Evolutionary conservation across 495 filamentous ascomycete species (phyloP).

Genomic region (Tricharina praecox): DNA sequence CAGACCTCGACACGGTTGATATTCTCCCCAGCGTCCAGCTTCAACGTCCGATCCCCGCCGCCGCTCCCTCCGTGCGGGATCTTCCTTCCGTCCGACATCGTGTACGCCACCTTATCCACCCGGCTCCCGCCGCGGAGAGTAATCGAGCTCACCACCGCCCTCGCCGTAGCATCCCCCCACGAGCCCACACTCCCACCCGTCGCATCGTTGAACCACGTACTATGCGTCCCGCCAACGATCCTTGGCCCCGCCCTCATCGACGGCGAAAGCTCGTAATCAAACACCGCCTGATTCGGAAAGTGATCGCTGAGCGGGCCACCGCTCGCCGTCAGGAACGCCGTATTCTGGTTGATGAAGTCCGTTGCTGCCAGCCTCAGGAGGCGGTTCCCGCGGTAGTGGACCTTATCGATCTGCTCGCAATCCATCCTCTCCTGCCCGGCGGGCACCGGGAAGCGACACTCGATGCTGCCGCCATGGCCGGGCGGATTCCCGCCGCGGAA

Average conservation of each 20-base stretch:
- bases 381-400: slow-evolving; percentile 2
- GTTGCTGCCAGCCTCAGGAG: slow-evolving; percentile 6
- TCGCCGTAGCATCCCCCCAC: slow-evolving; percentile 22
- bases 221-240: slow-evolving; percentile 33
- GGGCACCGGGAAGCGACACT: slow-evolving; percentile 8
- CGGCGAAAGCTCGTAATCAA: slow-evolving; percentile 35
- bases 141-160: slow-evolving; percentile 29
- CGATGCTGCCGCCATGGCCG: slow-evolving; percentile 1
- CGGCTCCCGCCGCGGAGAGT: slow-evolving; percentile 35
- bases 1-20: neutral
- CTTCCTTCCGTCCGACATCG: slow-evolving; percentile 31
- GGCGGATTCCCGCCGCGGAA: slow-evolving; percentile 6
- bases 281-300: slow-evolving; percentile 40
- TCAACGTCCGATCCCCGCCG: slow-evolving; percentile 24
- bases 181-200: neutral
- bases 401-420: slow-evolving; percentile 12
- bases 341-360: slow-evolving; percentile 8
- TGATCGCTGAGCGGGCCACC: slow-evolving; percentile 43
- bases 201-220: slow-evolving; percentile 40
- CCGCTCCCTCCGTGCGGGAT: slow-evolving; percentile 40
- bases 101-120: slow-evolving; percentile 36
- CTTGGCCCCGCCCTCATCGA: neutral
- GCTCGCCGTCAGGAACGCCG: slow-evolving; percentile 1
- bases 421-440: slow-evolving; percentile 4
- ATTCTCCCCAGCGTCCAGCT: neutral